Evolutionary conservation across 768 basidiomycete genomes (phyloP).

Genomic region (Peribolospora baueri): DNA sequence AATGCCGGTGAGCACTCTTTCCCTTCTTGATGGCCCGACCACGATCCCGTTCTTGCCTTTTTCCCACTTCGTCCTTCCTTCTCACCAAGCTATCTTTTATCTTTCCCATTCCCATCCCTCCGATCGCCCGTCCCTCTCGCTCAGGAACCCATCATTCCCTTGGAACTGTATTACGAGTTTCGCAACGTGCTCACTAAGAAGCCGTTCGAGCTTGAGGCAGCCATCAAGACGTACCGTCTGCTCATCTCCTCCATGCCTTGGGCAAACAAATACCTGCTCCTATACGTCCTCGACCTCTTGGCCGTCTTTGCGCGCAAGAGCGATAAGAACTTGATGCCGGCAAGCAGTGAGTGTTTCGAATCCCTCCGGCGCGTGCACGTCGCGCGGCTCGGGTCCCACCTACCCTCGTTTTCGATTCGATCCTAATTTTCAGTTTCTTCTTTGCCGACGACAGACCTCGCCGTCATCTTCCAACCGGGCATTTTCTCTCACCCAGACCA

Average conservation of each 20-base stretch:
- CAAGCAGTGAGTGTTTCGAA: conserved; percentile 40
- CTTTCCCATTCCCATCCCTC: neutral
- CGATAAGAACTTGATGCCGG: conserved; percentile 86
- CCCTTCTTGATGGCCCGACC: neutral
- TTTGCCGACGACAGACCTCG: conserved; percentile 41
- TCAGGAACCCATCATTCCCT: conserved; percentile 85
- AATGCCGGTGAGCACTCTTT: conserved; percentile 52
- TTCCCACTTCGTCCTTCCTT: conserved; percentile 3
- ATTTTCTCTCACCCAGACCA: conserved; percentile 52
- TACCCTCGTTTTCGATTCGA: neutral
- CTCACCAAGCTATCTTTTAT: neutral
- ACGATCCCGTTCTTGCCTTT: neutral
- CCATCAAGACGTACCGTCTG: conserved; percentile 54
- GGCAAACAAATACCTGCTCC: conserved; percentile 79
- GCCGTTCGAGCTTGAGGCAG: neutral
- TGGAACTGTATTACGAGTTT: conserved; percentile 73
- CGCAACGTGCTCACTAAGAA: conserved; percentile 47
- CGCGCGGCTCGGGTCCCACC: neutral
- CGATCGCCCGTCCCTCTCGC: neutral
- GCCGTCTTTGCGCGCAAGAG: conserved; percentile 81
- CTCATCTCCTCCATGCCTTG: conserved; percentile 66
- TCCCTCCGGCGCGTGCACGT: neutral
- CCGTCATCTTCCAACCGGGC: conserved; percentile 90
- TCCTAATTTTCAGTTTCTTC: neutral
- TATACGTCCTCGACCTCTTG: conserved; percentile 85